These are phyloP conservation scores for Sporothrix phasma DNA, from an alignment of 2,329 filamentous ascomycete species.

Conservation along the genomic window DNA sequence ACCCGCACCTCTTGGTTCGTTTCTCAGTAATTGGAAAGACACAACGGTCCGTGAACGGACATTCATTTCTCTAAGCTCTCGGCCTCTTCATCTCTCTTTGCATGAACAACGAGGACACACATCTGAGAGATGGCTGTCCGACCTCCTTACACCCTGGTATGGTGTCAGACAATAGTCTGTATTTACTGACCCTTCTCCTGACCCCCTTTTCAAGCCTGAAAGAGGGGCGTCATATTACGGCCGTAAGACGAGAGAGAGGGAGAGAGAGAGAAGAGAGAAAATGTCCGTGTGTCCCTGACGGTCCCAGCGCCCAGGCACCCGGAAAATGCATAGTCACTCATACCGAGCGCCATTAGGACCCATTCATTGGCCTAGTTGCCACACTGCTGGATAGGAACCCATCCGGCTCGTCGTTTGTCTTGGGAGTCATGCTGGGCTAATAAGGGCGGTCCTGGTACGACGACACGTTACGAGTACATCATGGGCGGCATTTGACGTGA, in stretches of 20 bases:
- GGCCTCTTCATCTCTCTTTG: neutral
- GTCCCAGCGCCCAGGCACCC: conserved; percentile 4
- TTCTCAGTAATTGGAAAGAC: neutral
- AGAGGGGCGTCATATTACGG: no score
- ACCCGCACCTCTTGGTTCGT: no score
- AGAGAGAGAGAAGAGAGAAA: no score
- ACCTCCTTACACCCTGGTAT: neutral
- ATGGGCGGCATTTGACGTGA: no score
- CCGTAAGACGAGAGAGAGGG: no score
- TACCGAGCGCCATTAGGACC: no score
- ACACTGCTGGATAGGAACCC: no score
- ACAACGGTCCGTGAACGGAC: neutral
- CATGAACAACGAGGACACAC: neutral
- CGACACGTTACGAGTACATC: no score
- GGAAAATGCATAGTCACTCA: neutral
- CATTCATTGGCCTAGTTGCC: neutral
- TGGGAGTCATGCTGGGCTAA: no score
- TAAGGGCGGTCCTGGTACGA: no score
- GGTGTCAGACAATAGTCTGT: neutral
- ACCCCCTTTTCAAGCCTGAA: neutral
- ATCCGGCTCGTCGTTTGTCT: no score
- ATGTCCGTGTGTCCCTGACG: neutral
- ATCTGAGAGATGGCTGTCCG: neutral
- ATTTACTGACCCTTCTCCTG: neutral
- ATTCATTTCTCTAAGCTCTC: neutral